Evolutionary conservation across 23 red algal genomes (phyloP).

Genomic region (Gracilaria vermiculophylla): DNA sequence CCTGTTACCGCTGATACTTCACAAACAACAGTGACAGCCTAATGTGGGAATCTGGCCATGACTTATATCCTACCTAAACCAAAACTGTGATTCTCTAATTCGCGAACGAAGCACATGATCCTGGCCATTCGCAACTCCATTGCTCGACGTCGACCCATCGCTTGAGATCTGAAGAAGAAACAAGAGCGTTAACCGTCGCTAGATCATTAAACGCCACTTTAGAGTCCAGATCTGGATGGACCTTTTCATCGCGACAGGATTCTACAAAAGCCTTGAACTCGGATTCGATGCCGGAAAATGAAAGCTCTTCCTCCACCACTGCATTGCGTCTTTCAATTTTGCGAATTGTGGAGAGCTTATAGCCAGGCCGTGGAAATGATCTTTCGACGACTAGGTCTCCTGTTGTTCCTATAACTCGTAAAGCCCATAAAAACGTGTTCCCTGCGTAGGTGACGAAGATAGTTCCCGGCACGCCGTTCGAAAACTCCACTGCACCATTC

Average conservation of each 20-base stretch:
- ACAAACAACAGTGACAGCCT: too few species aligned
- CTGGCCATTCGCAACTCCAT: too few species aligned
- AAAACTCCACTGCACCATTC: not conserved
- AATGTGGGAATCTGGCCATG: too few species aligned
- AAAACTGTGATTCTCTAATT: too few species aligned
- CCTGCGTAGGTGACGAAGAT: slow-evolving; percentile 36
- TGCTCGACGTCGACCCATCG: not conserved
- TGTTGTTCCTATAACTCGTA: slow-evolving; percentile 10
- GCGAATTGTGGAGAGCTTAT: not conserved
- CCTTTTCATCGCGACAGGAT: not conserved
- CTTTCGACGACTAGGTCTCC: slow-evolving; percentile 22
- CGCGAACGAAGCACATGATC: too few species aligned
- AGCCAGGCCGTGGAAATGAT: not conserved
- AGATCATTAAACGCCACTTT: slow-evolving; percentile 33
- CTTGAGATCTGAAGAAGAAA: slow-evolving; percentile 18
- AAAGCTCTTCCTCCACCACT: not conserved
- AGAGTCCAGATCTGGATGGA: slow-evolving; percentile 1
- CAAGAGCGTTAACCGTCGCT: slow-evolving; percentile 25
- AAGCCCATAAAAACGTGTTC: slow-evolving; percentile 18
- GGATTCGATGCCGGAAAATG: slow-evolving; percentile 35
- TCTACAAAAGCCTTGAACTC: slow-evolving; percentile 62
- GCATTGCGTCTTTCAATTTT: slow-evolving; percentile 3
- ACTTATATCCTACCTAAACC: too few species aligned
- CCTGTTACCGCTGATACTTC: too few species aligned
- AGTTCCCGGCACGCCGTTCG: not conserved